Evolutionary conservation across 1,284 basidiomycete species (phyloP), one percentile per base, ranked within the genome.

Genomic region (Afroboletus lepidellus): DNA sequence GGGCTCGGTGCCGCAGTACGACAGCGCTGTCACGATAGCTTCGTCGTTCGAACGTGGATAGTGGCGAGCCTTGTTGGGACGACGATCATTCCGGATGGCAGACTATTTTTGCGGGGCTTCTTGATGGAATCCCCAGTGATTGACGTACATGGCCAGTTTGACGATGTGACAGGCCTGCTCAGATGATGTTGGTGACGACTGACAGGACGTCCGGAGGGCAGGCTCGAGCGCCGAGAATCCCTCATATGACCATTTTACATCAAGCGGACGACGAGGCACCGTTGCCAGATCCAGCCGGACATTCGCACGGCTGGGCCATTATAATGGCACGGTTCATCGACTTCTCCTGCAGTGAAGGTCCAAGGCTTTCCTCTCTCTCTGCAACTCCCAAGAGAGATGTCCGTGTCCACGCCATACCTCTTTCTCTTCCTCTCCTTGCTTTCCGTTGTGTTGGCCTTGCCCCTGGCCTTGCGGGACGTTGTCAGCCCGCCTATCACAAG

Each of bases 401-500:
- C 49, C 47, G 51, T 46, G 37, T 67, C 57, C 55, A 37, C 27
- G 37, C 53, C 41, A 45, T 50, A 52, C 38, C 38, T 63, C 16
- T 50, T 69, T 41, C 54, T 54, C 24, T 48, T 59, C 3, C 29
- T 50, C 9, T 55, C 46, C 24, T 37, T 64, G 3, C 48, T 61
- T 21, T 51, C 39, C n/a, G 52, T 54, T 18, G 57, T 54, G 29
- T 51, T 46, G 38, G 65, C 69, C 21, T 52, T 64, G 12, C 81
- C 79, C 12, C 59, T 82, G 30, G 63, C 53, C 27, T 55, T 59
- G 57, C 74, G 83, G 53, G 79, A 81, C 54, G 81, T 84, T 16
- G 75, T 77, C 32, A 70, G 61, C 32, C 85, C 85, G 1, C 77
- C 73, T 30, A 80, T 87, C 64, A 81, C 76, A 16, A 76, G 64